Conservation (phyloP, 305 asterid species). For the Fraxinus latifolia region DNA sequence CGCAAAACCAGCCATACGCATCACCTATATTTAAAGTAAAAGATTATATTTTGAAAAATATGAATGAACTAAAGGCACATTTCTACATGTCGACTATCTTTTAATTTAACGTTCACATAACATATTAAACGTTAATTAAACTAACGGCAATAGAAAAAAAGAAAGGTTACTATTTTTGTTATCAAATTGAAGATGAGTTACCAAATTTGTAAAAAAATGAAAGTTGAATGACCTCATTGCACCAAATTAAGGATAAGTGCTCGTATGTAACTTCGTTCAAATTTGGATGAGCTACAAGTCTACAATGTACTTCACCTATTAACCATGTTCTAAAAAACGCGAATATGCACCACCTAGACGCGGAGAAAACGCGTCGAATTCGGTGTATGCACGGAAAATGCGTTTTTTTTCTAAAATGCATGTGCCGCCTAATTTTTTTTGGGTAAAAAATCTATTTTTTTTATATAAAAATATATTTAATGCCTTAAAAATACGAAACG, state of each 20-base stretch:
- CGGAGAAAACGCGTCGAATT: no score
- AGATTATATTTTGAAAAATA: no score
- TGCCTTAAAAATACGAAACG: no score
- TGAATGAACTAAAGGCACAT: not conserved
- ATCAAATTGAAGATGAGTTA: not conserved
- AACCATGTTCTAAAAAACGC: not conserved
- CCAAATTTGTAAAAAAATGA: not conserved
- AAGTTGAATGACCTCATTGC: not conserved
- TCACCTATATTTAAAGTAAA: not conserved
- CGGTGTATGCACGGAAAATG: no score
- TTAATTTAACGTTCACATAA: not conserved
- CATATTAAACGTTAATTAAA: not conserved
- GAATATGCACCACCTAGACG: no score
- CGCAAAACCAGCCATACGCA: not conserved
- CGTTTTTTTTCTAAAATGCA: no score
- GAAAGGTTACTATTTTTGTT: not conserved
- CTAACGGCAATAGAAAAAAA: not conserved
- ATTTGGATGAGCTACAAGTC: not conserved
- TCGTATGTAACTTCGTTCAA: not conserved
- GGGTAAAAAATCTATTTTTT: no score
- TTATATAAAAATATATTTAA: no score
- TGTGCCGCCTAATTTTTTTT: no score
- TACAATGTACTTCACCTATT: not conserved
- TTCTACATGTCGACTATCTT: not conserved
- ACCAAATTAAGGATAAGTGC: not conserved